Evolutionary conservation across 139 green algal genomes (phyloP), one percentile per base, ranked within the genome.

Genomic region (Limnomonas spitsbergensis): DNA sequence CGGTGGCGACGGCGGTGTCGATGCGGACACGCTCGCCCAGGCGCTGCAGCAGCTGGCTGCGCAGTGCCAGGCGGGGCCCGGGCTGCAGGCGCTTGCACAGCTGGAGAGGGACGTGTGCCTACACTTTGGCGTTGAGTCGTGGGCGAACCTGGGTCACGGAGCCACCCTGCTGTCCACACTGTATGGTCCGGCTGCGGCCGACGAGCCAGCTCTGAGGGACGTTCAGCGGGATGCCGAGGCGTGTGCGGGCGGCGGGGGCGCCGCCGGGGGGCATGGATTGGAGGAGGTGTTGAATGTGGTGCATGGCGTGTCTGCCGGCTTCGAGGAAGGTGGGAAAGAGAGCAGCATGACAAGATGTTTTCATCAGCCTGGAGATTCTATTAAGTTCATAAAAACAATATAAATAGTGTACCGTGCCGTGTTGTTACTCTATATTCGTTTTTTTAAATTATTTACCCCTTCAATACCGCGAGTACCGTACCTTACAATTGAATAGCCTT

Each of bases 221-320:
- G 14, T 61, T 61, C 47, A 61, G 47, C 47, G 47, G 47, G 47
- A 61, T n/a, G n/a, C n/a, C n/a, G n/a, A n/a, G n/a, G n/a, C n/a
- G n/a, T n/a, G n/a, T n/a, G n/a, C n/a, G n/a, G n/a, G n/a, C n/a
- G n/a, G n/a, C n/a, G n/a, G n/a, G n/a, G n/a, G n/a, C n/a, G n/a
- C n/a, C n/a, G n/a, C n/a, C n/a, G 47, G 47, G 14, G 47, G 47
- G 14, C 20, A 20, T 20, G 14, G 47, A 20, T 20, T 61, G 47
- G 47, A 61, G 47, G 47, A 61, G 14, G 14, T 61, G 47, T 29
- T 61, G 47, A 20, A 14, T 29, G 47, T 20, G 14, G 47, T 61
- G 20, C 47, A 61, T 61, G 47, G 14, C 14, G 47, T 61, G 20
- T 14, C 20, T 61, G 47, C 14, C 20, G 47, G 47, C 20, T 61